Base-by-base conservation (phyloP, 139 green algal species). In the Micractinium sp. region DNA sequence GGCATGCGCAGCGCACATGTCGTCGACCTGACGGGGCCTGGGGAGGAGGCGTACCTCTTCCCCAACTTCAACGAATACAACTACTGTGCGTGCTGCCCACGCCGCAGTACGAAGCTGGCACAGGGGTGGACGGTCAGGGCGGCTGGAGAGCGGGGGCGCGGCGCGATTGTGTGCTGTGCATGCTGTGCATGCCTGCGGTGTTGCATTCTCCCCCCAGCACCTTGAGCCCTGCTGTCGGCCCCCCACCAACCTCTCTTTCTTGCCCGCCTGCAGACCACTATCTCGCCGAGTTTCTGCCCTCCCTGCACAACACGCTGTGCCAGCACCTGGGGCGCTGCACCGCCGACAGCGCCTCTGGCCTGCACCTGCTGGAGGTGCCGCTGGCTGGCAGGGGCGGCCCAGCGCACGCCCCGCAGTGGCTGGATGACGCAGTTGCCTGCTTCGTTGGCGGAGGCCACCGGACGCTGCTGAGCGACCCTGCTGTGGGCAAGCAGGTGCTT, bases 301-400 rank as follows among this genome's bases (percentile, higher is more conserved):
- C 73, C 7, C 73, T 78, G n/a, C 73, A 78, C 73, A n/a, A 31
- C 73, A 78, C 73, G 73, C 73, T 78, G 31, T 78, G 73, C 73
- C 4, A 1, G 31, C n/a, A 78, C 73, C 73, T 78, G 73, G 73
- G 73, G n/a, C 73, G 73, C 31, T 78, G 73, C 73, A 78, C 73
- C 7, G 73, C 73, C 4, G 73, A 78, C 31, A 78, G 39, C n/a
- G 13, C 33, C 3, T 38, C n/a, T 2, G 73, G 73, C 73, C 73
- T 78, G 31, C 73, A 39, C 73, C n/a, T 78, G 4, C 23, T 78
- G 3, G 31, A 78, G n/a, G 2, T 39, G 7, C 33, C 25, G 31
- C n/a, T 3, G 7, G 31, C 2, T n/a, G 22, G n/a, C 31, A 78
- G 73, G 73, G 39, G 73, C 73, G 39, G 73, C 31, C 73, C 27